Percentiles rank a stretch among this genome's conserved stretches.
phyloP scores from a whole-genome alignment of 2,329 filamentous ascomycete genomes.

The Albifimbria verrucaria region DNA sequence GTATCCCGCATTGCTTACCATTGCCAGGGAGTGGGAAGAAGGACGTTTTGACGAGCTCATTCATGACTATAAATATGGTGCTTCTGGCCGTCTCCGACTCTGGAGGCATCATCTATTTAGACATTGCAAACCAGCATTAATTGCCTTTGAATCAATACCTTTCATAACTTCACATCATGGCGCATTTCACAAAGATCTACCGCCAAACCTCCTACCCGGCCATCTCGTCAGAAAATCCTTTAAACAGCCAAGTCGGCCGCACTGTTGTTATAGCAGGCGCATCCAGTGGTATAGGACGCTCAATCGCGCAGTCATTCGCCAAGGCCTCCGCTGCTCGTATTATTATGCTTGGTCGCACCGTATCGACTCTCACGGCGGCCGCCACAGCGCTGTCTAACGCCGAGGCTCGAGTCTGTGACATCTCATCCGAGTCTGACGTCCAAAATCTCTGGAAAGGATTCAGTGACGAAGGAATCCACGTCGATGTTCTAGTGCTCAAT shows the following conservation, averaged over 20 bases:
- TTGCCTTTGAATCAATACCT: not conserved
- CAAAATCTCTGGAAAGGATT: not conserved
- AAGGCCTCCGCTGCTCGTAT: not conserved
- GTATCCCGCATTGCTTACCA: not conserved
- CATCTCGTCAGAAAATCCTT: not conserved
- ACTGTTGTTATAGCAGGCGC: not conserved
- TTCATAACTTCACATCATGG: not conserved
- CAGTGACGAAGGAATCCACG: not conserved
- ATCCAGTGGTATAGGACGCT: not conserved
- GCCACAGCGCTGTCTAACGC: not conserved
- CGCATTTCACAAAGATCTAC: not conserved
- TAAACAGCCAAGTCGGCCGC: not conserved
- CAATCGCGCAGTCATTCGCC: not conserved
- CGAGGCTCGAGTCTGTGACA: conserved; percentile 1
- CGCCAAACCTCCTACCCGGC: not conserved
- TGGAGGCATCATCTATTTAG: not conserved
- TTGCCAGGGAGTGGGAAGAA: not conserved
- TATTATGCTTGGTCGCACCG: conserved; percentile 1
- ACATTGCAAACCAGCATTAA: not conserved
- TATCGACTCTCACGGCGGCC: not conserved
- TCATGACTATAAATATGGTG: conserved; percentile 1
- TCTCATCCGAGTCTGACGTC: not conserved
- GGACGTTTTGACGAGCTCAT: not conserved
- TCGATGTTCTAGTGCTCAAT: not conserved
- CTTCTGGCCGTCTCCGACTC: not conserved